A percentile compares a stretch with the other conserved stretches of the same genome.
These are phyloP conservation scores for Westerdykella aurantiaca DNA, from an alignment of 2,329 filamentous ascomycete species.

Conservation along the genomic window DNA sequence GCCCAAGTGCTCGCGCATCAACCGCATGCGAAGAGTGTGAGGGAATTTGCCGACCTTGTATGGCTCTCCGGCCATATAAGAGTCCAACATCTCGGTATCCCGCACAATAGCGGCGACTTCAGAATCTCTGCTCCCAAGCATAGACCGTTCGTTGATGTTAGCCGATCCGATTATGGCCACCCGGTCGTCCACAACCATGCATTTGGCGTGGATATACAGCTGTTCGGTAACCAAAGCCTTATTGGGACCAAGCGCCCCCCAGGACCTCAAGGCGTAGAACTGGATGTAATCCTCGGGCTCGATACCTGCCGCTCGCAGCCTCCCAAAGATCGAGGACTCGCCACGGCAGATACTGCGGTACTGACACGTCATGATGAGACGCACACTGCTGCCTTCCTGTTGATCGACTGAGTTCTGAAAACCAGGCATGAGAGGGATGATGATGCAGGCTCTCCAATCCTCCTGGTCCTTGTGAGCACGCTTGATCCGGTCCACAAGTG, in stretches of 20 bases:
- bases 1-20: slow-evolving; percentile 97
- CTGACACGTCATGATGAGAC: slow-evolving; percentile 94
- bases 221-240: slow-evolving; percentile 88
- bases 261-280: slow-evolving; percentile 87
- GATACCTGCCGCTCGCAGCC: slow-evolving; percentile 71
- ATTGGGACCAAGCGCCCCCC: slow-evolving; percentile 81
- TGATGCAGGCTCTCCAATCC: slow-evolving; percentile 81
- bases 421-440: slow-evolving; percentile 95
- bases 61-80: slow-evolving; percentile 81
- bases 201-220: slow-evolving; percentile 96
- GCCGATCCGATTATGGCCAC: slow-evolving; percentile 92
- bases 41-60: slow-evolving; percentile 90
- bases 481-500: slow-evolving; percentile 84
- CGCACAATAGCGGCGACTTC: slow-evolving; percentile 86
- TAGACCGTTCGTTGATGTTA: slow-evolving; percentile 97
- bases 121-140: slow-evolving; percentile 87
- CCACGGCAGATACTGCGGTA: slow-evolving; percentile 94
- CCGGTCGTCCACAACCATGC: slow-evolving; percentile 91
- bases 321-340: slow-evolving; percentile 84
- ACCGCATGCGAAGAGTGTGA: slow-evolving; percentile 81
- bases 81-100: slow-evolving; percentile 88
- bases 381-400: slow-evolving; percentile 88
- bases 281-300: slow-evolving; percentile 93
- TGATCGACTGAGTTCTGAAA: slow-evolving; percentile 96
- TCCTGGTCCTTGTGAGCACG: slow-evolving; percentile 77